These are phyloP conservation scores for Saccharomycopsis lassenensis DNA, from an alignment of 805 yeast species.

Conservation along the genomic window DNA sequence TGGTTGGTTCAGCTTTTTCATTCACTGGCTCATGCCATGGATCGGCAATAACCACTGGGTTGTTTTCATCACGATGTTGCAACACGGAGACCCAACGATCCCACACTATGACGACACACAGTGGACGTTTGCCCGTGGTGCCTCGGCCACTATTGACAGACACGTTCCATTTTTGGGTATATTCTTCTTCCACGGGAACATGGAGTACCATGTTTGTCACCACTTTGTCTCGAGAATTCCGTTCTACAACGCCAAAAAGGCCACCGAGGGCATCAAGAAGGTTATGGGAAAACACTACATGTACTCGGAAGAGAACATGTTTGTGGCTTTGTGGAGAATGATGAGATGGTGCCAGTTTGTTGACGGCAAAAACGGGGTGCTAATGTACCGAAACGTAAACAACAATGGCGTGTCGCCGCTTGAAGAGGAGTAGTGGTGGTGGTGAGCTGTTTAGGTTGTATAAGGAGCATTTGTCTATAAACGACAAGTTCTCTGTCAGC, in stretches of 20 bases:
- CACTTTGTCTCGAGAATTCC: slow-evolving; percentile 80
- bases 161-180: slow-evolving; percentile 72
- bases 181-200: slow-evolving; percentile 76
- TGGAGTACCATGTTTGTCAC: slow-evolving; percentile 84
- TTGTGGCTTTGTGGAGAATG: slow-evolving; percentile 51
- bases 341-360: slow-evolving; percentile 62
- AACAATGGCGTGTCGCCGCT: slow-evolving; percentile 34
- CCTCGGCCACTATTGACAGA: slow-evolving; percentile 82
- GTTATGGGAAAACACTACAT: slow-evolving; percentile 80
- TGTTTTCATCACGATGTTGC: slow-evolving; percentile 75
- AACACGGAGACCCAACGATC: slow-evolving; percentile 69
- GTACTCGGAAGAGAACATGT: slow-evolving; percentile 54
- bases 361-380: slow-evolving; percentile 58
- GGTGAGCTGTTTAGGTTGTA: no score
- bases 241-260: slow-evolving; percentile 77
- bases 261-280: slow-evolving; percentile 64
- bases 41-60: slow-evolving; percentile 82
- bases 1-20: slow-evolving; percentile 51
- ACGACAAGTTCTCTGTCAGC: no score
- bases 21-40: slow-evolving; percentile 71
- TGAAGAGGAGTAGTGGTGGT: no score
- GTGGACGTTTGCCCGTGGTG: slow-evolving; percentile 86
- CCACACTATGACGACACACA: slow-evolving; percentile 68
- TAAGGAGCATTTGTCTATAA: no score
- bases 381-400: slow-evolving; percentile 68